A percentile compares a stretch with the other conserved stretches of the same genome.
Evolutionary conservation across 768 basidiomycete species (phyloP).

Genomic region (Phaeolepiota aurea): DNA sequence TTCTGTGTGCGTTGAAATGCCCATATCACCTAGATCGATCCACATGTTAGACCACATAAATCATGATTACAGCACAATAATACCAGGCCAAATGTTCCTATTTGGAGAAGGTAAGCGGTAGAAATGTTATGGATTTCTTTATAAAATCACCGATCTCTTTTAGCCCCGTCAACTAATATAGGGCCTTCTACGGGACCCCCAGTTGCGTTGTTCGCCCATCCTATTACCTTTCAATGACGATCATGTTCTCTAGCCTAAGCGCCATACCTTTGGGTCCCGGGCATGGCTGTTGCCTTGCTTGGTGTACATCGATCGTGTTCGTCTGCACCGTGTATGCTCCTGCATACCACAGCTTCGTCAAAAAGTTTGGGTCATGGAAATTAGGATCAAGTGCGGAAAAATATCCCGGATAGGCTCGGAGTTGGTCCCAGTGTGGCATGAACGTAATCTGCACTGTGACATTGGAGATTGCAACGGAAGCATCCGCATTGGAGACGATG

Average conservation of each 20-base stretch:
- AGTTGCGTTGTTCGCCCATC: constrained; percentile 41
- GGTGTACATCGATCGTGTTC: constrained; percentile 30
- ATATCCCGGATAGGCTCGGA: constrained; percentile 38
- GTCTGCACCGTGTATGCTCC: constrained; percentile 49
- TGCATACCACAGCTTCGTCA: constrained; percentile 47
- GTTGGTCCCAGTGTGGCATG: constrained; percentile 39
- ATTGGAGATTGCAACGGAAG: constrained; percentile 30
- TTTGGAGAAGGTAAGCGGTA: background rate
- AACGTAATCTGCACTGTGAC: constrained; percentile 34
- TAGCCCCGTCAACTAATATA: constrained; percentile 47
- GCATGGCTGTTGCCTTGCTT: constrained; percentile 25
- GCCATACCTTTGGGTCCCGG: constrained; percentile 11
- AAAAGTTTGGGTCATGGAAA: constrained; percentile 33
- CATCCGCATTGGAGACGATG: constrained; percentile 28
- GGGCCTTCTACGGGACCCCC: constrained; percentile 38
- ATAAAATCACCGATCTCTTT: constrained; percentile 33
- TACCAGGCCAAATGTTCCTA: constrained; percentile 21
- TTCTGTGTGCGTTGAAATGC: constrained; percentile 30
- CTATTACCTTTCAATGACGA: constrained; percentile 10
- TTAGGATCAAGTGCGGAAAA: constrained; percentile 33
- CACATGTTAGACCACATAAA: background rate
- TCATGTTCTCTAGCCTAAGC: background rate
- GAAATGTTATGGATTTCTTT: background rate
- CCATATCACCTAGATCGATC: constrained; percentile 24
- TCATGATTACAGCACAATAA: background rate